These are phyloP conservation scores for Quercus robur DNA, from an alignment of 306 rosid species.

Conservation along the genomic window DNA sequence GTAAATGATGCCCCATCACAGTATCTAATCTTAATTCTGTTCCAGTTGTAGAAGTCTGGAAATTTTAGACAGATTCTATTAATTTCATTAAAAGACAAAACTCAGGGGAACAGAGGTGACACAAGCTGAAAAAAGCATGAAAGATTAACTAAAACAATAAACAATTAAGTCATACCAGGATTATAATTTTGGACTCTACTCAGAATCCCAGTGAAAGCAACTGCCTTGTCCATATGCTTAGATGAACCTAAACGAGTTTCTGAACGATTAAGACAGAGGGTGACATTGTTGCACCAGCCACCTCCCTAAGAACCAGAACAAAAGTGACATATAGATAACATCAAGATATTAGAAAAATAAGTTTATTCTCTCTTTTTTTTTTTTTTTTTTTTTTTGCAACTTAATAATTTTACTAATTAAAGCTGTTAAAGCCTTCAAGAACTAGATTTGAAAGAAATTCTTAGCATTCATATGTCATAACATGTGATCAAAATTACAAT, in stretches of 20 bases:
- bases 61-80: constrained; percentile 1
- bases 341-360: not conserved
- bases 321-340: not conserved
- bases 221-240: constrained; percentile 50
- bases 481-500: not conserved
- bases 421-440: not conserved
- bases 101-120: not conserved
- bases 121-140: not conserved
- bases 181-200: constrained; percentile 45
- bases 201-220: constrained; percentile 76
- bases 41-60: constrained; percentile 89
- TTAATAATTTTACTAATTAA: not conserved
- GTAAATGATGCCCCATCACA: constrained; percentile 96
- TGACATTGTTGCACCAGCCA: constrained; percentile 94
- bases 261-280: constrained; percentile 75
- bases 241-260: constrained; percentile 81
- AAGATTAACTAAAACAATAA: not conserved
- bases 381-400: not conserved
- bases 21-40: constrained; percentile 80
- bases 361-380: too few species aligned
- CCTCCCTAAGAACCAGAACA: constrained; percentile 66
- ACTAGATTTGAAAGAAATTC: not conserved
- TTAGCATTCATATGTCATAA: not conserved
- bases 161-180: constrained; percentile 58
- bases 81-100: not conserved